Base-by-base conservation (phyloP, 192 early-diverging fungal genomes). In the Martensiomyces pterosporus region DNA sequence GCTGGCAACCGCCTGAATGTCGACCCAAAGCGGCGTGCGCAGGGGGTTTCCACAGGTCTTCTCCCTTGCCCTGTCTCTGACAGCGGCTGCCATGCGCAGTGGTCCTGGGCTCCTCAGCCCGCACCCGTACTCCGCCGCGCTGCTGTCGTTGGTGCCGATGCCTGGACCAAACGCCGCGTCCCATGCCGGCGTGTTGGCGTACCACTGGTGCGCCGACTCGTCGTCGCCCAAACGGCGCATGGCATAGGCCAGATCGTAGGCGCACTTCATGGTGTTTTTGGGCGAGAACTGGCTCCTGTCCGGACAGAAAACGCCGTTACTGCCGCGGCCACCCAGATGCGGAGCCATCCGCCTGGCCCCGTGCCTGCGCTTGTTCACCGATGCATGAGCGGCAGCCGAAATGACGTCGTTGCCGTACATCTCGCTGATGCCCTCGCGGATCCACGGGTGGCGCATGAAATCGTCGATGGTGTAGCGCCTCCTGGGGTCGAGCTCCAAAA, bases 361-460 rank as follows among this genome's bases (percentile, higher is more conserved):
- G 43, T 51, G 55, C 43, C 63, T 55, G 21, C 59, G 47, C 49
- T 57, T 63, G 60, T 77, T 43, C 27, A 66, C 61, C 8, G 64
- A 64, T 17, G 72, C 51, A 34, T 55, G 51, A 26, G 62, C 53
- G 23, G 75, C 47, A 14, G 60, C 59, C 3, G 76, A 49, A 5
- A 70, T 52, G 1, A 57, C 57, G 5, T 58, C 57, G 53, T 47
- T 61, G 51, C 49, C 64, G 49, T 62, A 75, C 60, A 69, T 68
- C 40, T 75, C 64, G 48, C 60, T 36, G 10, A 71, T 34, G 0
- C 60, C 67, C 4, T 53, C 52, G 32, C 60, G 54, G 12, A 87
- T 69, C 89, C 89, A 91, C 19, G 89, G 89, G 49, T 91, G 89
- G 21, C 72, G 76, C 53, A 91, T 78, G 67, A 91, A 85, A 53